Evolutionary conservation across 805 yeast genomes (phyloP).

Genomic region (Candida lessepsii): DNA sequence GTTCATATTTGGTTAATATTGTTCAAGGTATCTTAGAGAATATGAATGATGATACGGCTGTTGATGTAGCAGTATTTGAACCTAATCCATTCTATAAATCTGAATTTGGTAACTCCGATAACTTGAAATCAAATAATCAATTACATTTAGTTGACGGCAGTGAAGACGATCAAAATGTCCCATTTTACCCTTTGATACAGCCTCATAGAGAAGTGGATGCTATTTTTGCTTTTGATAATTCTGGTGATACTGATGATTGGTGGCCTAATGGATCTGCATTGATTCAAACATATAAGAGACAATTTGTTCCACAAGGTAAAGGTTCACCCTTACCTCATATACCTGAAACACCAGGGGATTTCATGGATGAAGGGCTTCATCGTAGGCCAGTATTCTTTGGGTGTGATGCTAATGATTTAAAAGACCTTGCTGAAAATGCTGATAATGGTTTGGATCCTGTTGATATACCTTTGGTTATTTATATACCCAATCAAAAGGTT

Average conservation of each 20-base stretch:
- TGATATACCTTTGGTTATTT: constrained; percentile 63
- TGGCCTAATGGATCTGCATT: constrained; percentile 47
- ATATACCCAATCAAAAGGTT: constrained; percentile 69
- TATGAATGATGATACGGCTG: constrained; percentile 20
- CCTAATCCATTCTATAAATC: constrained; percentile 41
- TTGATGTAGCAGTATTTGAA: constrained; percentile 38
- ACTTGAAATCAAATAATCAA: constrained; percentile 25
- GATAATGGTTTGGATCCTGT: constrained; percentile 23
- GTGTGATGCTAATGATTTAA: constrained; percentile 64
- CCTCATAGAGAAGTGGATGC: constrained; percentile 35
- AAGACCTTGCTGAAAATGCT: constrained; percentile 41
- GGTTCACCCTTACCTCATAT: constrained; percentile 76
- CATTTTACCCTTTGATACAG: constrained; percentile 41
- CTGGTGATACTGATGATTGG: constrained; percentile 35
- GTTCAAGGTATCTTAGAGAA: constrained; percentile 24
- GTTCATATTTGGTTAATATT: constrained; percentile 22
- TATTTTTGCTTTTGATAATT: constrained; percentile 42
- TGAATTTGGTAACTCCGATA: constrained; percentile 16
- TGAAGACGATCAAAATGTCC: constrained; percentile 43
- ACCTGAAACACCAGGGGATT: constrained; percentile 59
- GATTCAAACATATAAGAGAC: constrained; percentile 34
- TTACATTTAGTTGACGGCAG: constrained; percentile 44
- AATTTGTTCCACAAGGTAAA: constrained; percentile 44
- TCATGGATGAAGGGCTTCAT: constrained; percentile 59
- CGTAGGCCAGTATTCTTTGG: constrained; percentile 80